phyloP scores from a whole-genome alignment of 2,329 filamentous ascomycete genomes.

The Escovopsis weberi region DNA sequence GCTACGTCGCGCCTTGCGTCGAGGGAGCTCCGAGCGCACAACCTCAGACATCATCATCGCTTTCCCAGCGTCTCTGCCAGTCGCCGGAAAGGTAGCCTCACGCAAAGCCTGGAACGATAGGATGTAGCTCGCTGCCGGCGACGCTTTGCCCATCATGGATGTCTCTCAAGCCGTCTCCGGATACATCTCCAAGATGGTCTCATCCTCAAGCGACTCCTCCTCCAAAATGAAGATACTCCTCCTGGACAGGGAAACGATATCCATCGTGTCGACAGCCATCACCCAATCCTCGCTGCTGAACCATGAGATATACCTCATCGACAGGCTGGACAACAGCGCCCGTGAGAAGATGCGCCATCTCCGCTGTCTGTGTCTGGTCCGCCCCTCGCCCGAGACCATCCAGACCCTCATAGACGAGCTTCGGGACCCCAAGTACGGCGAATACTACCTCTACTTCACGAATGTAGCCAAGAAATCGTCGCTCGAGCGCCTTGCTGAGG shows the following conservation, averaged over 20 bases:
- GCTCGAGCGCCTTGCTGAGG: slow-evolving; percentile 83
- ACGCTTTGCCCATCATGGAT: slow-evolving; percentile 51
- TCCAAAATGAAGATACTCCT: slow-evolving; percentile 98
- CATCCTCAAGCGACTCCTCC: slow-evolving; percentile 53
- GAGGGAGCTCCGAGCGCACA: background rate
- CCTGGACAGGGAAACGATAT: slow-evolving; percentile 83
- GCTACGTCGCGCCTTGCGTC: too few relatives aligned
- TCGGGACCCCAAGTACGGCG: slow-evolving; percentile 89
- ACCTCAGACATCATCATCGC: background rate
- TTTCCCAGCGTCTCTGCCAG: too few relatives aligned
- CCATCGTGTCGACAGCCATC: slow-evolving; percentile 86
- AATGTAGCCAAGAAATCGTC: slow-evolving; percentile 96
- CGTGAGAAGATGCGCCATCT: slow-evolving; percentile 98
- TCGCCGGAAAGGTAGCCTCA: too few relatives aligned
- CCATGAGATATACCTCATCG: slow-evolving; percentile 95
- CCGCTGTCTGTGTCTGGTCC: slow-evolving; percentile 81
- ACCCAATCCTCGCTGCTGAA: slow-evolving; percentile 91
- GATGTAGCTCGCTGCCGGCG: slow-evolving; percentile 1
- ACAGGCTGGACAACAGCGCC: slow-evolving; percentile 77
- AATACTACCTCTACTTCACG: slow-evolving; percentile 95
- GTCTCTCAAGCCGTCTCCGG: slow-evolving; percentile 82
- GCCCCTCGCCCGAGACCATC: slow-evolving; percentile 83
- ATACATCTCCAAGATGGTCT: slow-evolving; percentile 95
- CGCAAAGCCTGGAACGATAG: slow-evolving; percentile 3
- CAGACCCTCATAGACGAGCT: slow-evolving; percentile 91